Base-by-base conservation (phyloP, 106 monocot species). In the Phalaenopsis equestris region DNA sequence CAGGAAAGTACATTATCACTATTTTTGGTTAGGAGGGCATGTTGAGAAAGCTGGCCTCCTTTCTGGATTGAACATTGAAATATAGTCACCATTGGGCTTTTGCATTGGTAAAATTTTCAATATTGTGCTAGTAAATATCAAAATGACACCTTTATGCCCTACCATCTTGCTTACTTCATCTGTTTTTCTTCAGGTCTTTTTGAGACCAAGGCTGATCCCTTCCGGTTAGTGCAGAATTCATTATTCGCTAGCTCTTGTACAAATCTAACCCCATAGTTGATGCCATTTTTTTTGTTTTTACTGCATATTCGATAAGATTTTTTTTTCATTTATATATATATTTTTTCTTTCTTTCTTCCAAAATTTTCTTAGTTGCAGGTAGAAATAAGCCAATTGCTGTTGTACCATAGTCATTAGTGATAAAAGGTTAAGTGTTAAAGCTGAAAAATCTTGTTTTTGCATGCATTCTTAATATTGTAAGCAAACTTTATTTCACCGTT, bases 121-220 rank as follows among this genome's bases (percentile, higher is more conserved):
- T 48, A 48, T 48, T 48, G 7, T 47, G 10, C 47, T 47, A 47
- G 10, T 47, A 47, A 47, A 30, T 52, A 52, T 52, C 52, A 52
- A 52, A 52, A 52, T 52, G 52, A 52, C 9, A 52, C 52, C 52
- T 6, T 6, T 6, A 3, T 38, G 3, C n/a, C n/a, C 8, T 38
- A 23, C 37, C 14, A 1, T 38, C 2, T 41, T 41, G 1, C 39
- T 72, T 14, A 72, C 36, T 72, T 52, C 39, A 72, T 38, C 39
- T 72, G 38, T 39, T 14, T 64, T 72, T 72, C 37, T 36, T 72
- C 72, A 72, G 72, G 72, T 72, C 41, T 41, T 41, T 72, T 72
- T 72, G 12, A 72, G 72, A 72, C 72, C 72, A 72, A 8, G 14
- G 72, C 39, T 41, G 39, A 72, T 64, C 72, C 72, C 72, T 72